These are phyloP conservation scores for Chara braunii DNA, from an alignment of 139 green algal species.

Conservation along the genomic window DNA sequence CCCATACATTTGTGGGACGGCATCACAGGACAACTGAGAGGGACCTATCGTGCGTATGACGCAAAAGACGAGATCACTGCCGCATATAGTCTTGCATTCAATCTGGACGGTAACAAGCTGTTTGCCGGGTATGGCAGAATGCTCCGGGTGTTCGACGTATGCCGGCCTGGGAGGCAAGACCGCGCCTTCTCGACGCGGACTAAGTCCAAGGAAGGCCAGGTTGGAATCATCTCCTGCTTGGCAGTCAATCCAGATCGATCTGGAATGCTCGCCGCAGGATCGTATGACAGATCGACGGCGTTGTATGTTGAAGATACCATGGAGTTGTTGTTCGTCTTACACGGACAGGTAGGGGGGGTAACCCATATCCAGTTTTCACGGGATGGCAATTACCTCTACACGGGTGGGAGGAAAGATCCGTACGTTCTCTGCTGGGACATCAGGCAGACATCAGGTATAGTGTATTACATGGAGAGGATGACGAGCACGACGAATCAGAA, in stretches of 20 bases:
- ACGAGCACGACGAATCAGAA: conserved; percentile 75
- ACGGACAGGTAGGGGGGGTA: conserved; percentile 48
- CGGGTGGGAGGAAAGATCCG: conserved; percentile 63
- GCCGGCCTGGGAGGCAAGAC: conserved; percentile 61
- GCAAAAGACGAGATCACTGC: conserved; percentile 73
- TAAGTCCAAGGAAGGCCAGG: conserved; percentile 24
- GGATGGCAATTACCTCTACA: conserved; percentile 79
- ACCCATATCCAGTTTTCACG: conserved; percentile 45
- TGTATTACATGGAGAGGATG: conserved; percentile 47
- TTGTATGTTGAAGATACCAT: conserved; percentile 53
- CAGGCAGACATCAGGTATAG: conserved; percentile 43
- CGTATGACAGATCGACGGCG: conserved; percentile 58
- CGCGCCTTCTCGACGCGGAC: conserved; percentile 18
- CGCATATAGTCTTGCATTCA: conserved; percentile 66
- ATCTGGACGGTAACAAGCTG: conserved; percentile 43
- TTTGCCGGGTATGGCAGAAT: conserved; percentile 56
- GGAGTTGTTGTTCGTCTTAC: conserved; percentile 58
- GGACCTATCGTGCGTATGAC: conserved; percentile 72
- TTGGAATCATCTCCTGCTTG: conserved; percentile 81
- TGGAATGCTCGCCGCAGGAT: conserved; percentile 63
- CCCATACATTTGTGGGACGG: no score
- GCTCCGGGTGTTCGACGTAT: conserved; percentile 58
- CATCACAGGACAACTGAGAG: conserved; percentile 30
- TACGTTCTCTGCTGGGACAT: conserved; percentile 83
- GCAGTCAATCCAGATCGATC: conserved; percentile 49